Base-by-base conservation (phyloP, 2,329 filamentous ascomycete genomes). In the Orbilia quercus region DNA sequence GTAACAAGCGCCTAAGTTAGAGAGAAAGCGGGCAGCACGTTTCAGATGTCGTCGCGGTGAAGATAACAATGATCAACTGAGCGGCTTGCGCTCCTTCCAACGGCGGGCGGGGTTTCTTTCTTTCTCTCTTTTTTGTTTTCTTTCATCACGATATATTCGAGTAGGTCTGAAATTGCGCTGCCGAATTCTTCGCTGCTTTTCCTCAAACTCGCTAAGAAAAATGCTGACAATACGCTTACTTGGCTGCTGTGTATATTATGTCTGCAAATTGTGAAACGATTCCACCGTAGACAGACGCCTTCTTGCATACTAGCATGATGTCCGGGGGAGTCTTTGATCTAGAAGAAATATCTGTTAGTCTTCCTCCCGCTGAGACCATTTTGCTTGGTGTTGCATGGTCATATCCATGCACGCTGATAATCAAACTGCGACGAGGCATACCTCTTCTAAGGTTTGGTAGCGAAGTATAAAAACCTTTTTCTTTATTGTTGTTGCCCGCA, bases 1-100 rank as follows among this genome's bases (percentile, higher is more conserved):
- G 69, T 66, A 73, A 73, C 69, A 73, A 73, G 60, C 69, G 69
- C 69, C 62, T 38, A 59, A n/a, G n/a, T n/a, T n/a, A n/a, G 54
- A 40, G 40, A 25, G 16, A 38, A 62, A 53, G 42, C 59, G 59
- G 53, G 28, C 42, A 44, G 36, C 20, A 31, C 20, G 65, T 71
- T 71, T 71, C 65, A 71, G 57, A 69, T 22, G 51, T 59, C 34
- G 48, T 9, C 16, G 23, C 44, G n/a, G 3, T 40, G 36, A 40
- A 40, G 36, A 40, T 16, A 40, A 40, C 36, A 40, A 40, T 40
- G 36, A 16, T 3, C 12, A 12, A 12, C 6, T 16, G 6, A 16
- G 12, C 36, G 11, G 9, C 11, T n/a, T 12, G 36, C 36, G 36
- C 11, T 16, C 4, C 14, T 14, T 40, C n/a, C 12, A 40, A 40